Base-by-base conservation (phyloP, 352 stramenopile genomes). In the Pythium utonaiense region DNA sequence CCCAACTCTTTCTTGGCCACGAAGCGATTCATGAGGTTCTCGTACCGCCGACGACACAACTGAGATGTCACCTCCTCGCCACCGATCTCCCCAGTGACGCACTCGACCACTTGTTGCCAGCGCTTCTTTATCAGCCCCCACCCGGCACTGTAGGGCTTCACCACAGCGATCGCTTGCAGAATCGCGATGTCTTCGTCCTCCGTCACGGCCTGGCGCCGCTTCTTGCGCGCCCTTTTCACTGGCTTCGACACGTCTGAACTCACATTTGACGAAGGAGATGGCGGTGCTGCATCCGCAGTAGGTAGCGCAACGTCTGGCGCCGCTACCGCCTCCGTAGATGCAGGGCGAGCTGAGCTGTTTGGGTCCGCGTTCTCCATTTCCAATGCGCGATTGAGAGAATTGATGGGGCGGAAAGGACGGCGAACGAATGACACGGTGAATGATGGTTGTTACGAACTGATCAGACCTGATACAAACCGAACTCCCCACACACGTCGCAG, bases 121-220 rank as follows among this genome's bases (percentile, higher is more conserved):
- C 27, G 28, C 53, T 34, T 42, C 10, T 27, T 22, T 13, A 44
- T 27, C 3, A 33, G 19, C 3, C 53, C 53, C 53, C 53, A 60
- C 40, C 24, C n/a, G 27, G 53, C 53, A 12, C n/a, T 19, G 40
- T 60, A 41, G 3, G 53, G 40, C n/a, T 40, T 16, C 1, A 60
- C 24, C n/a, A n/a, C 6, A 6, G 41, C 53, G 28, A 30, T 30
- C 8, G 53, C 53, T 12, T 30, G 17, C 27, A 60, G 19, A 42
- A 60, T 60, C 12, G 41, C 53, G 12, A 60, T 31, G 41, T 60
- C 53, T 36, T 53, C 40, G 7, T 38, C 40, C 6, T 60, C 53
- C 0, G 53, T 53, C 14, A 52, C 40, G 8, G 51, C 51, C 31
- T 19, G 14, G 3, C 36, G 24, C 13, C 28, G 24, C n/a, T 45